Evolutionary conservation across 2,329 filamentous ascomycete species (phyloP).

Genomic region (Aspergillus aculeatus): DNA sequence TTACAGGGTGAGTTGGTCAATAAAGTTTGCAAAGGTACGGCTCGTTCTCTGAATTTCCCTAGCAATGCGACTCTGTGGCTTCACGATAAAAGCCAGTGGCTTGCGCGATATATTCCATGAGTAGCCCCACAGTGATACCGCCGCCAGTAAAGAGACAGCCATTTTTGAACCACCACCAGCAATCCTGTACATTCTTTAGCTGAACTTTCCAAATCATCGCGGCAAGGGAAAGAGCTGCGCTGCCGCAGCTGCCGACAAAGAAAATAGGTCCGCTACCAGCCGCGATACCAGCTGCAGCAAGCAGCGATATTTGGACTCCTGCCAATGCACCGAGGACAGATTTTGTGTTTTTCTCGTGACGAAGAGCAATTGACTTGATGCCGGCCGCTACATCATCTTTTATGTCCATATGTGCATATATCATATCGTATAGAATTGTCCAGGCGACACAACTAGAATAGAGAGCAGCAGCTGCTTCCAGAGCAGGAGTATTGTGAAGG

Average conservation of each 20-base stretch:
- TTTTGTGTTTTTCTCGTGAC: slow-evolving; percentile 49
- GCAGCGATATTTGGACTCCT: slow-evolving; percentile 42
- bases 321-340: slow-evolving; percentile 43
- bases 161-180: slow-evolving; percentile 65
- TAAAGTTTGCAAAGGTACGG: background rate
- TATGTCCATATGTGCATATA: slow-evolving; percentile 54
- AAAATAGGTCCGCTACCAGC: slow-evolving; percentile 59
- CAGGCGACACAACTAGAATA: slow-evolving; percentile 50
- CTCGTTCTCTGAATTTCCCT: background rate
- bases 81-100: slow-evolving; percentile 27
- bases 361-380: slow-evolving; percentile 53
- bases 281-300: slow-evolving; percentile 45
- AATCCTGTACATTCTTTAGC: slow-evolving; percentile 56
- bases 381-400: slow-evolving; percentile 51
- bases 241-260: slow-evolving; percentile 58
- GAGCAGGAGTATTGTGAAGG: slow-evolving; percentile 36
- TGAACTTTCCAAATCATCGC: slow-evolving; percentile 61
- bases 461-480: slow-evolving; percentile 41
- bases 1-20: slow-evolving; percentile 1
- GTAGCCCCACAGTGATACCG: slow-evolving; percentile 55
- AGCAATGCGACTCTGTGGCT: background rate
- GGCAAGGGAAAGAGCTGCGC: slow-evolving; percentile 54
- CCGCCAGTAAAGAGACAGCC: slow-evolving; percentile 63
- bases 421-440: slow-evolving; percentile 53
- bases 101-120: slow-evolving; percentile 53